phyloP scores from a whole-genome alignment of 2,329 filamentous ascomycete genomes.

The Penicillium sp. region DNA sequence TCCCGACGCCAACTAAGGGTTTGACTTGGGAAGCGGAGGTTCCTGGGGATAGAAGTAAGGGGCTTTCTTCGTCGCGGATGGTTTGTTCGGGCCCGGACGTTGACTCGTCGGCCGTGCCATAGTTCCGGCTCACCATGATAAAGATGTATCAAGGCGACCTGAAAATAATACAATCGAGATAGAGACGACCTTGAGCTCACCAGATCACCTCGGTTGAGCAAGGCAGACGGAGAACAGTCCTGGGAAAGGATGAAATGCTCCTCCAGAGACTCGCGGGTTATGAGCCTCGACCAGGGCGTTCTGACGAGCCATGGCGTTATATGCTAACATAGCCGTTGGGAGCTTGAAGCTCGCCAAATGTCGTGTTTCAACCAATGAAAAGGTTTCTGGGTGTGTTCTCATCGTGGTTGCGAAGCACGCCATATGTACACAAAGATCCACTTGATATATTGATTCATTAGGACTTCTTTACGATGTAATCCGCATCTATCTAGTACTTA shows the following conservation, averaged over 20 bases:
- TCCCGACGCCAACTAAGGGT: conserved; percentile 17
- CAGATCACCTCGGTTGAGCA: not conserved
- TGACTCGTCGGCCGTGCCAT: conserved; percentile 1
- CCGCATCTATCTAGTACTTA: no score
- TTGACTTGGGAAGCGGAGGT: conserved; percentile 2
- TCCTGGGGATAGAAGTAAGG: conserved; percentile 8
- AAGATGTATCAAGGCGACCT: not conserved
- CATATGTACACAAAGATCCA: conserved; percentile 1
- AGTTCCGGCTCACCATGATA: conserved; percentile 5
- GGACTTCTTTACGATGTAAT: no score
- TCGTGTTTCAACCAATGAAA: not conserved
- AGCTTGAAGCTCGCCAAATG: not conserved
- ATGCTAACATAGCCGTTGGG: not conserved
- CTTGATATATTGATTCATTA: no score
- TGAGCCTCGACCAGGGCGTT: not conserved
- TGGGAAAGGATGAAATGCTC: not conserved
- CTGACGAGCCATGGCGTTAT: conserved; percentile 3
- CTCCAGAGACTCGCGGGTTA: not conserved
- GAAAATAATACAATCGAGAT: not conserved
- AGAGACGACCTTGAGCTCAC: not conserved
- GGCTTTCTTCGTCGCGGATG: conserved; percentile 18
- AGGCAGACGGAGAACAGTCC: not conserved
- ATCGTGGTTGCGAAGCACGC: conserved; percentile 20
- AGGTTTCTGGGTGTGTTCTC: conserved; percentile 8
- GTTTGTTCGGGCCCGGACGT: not conserved